These are phyloP conservation scores for Dioszegia aurantiaca DNA, from an alignment of 768 basidiomycete species.

Conservation along the genomic window DNA sequence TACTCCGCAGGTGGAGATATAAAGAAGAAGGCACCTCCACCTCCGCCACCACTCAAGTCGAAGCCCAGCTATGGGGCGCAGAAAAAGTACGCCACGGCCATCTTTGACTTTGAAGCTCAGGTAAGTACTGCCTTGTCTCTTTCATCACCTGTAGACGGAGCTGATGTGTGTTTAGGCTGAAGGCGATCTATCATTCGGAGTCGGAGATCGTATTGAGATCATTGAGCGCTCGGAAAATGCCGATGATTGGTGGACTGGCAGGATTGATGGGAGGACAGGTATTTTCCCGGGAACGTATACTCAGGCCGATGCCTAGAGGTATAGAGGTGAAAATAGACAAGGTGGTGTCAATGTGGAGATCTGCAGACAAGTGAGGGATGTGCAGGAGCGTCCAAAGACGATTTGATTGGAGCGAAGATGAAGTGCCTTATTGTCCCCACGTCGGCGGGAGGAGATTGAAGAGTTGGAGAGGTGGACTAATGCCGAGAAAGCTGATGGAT, in stretches of 20 bases:
- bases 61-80: conserved; percentile 68
- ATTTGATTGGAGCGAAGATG: too few relatives aligned
- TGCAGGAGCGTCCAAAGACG: too few relatives aligned
- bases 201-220: conserved; percentile 75
- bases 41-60: conserved; percentile 85
- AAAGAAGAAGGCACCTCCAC: conserved; percentile 74
- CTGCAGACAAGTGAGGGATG: background rate
- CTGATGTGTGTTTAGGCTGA: conserved; percentile 62
- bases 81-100: conserved; percentile 71
- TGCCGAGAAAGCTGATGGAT: too few relatives aligned
- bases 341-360: background rate
- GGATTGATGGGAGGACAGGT: conserved; percentile 63
- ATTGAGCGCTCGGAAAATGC: conserved; percentile 67
- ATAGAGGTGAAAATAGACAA: background rate
- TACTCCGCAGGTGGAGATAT: conserved; percentile 56
- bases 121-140: conserved; percentile 54
- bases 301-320: conserved; percentile 31
- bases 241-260: conserved; percentile 83
- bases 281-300: conserved; percentile 64
- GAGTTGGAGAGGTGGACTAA: too few relatives aligned
- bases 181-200: conserved; percentile 72
- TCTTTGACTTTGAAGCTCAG: conserved; percentile 94
- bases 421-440: too few relatives aligned
- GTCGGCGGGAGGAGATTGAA: too few relatives aligned
- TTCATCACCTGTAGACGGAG: background rate